Evolutionary conservation across 495 filamentous ascomycete genomes (phyloP), one percentile per base, ranked within the genome.

Genomic region (Daldinia concentrica): DNA sequence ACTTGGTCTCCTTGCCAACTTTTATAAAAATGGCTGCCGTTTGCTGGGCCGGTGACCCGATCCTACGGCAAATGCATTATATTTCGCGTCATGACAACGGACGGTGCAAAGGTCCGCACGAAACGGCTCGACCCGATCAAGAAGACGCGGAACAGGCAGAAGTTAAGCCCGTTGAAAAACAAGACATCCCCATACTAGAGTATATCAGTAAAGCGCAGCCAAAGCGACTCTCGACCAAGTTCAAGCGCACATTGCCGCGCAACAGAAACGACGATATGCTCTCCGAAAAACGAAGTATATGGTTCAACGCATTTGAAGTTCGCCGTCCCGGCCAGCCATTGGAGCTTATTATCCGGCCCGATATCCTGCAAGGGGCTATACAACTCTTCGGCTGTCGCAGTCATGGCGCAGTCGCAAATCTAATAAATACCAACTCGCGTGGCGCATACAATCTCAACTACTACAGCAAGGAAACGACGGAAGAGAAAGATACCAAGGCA

Each of bases 31-130:
- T 64, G 3, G 60, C 60, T 24, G 43, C 54, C 6, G 4, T 63
- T 24, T 63, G 51, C 22, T 69, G 59, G 59, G 66, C 59, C 7
- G 41, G 59, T 1, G 59, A 69, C 37, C 39, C 11, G 2, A 1
- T 63, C 24, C 17, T 69, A 9, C 59, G 58, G 32, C 39, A 57
- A 26, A 57, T 68, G 29, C 66, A 68, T 37, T 52, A 58, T 4
- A 9, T 51, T 6, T 45, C 29, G 19, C 52, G 66, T 19, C 39
- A 59, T 0, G 30, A 39, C 37, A 52, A 69, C 1, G 15, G 15
- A 4, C 12, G 29, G 22, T 58, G 43, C 22, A 1, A 43, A 4
- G 59, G 54, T 1, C 52, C 52, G n/a, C 54, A 54, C 45, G 4
- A 36, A 11, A 41, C 6, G 41, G 19, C 59, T 32, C 6, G 5